Evolutionary conservation across 768 basidiomycete genomes (phyloP), one percentile per base, ranked within the genome.

Genomic region (Agaricus subrufescens): DNA sequence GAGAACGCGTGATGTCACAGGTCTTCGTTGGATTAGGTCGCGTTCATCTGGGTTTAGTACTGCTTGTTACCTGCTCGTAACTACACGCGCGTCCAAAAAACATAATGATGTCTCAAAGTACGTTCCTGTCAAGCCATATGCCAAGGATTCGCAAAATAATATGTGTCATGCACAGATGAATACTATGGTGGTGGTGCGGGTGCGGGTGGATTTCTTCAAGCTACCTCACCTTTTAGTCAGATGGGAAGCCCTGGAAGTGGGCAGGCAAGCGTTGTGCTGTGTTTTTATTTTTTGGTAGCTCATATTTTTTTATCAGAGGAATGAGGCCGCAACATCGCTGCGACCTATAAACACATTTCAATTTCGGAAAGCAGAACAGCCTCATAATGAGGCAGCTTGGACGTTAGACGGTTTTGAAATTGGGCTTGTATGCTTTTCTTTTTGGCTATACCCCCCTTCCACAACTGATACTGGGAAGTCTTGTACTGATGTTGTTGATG

Each of bases 351-450:
- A 88, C 3, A 79, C 89, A 62, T 78, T 82, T 50, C 94, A 96
- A 66, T 76, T 97, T 45, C 66, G 75, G 37, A 79, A 81, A 61
- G 89, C 94, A 1, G 77, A 73, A n/a, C 94, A 95, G 74, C 78
- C 86, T 4, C 91, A 96, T 66, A 77, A 87, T 1, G 95, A 98
- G 61, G 87, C 91, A 2, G 92, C 95, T 56, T 97, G 93, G 85
- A 77, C 77, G 57, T 75, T 98, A 34, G 94, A 94, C 56, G 88
- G 85, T 29, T 71, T 78, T 3, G 89, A 94, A 59, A 76, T 94
- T 56, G 89, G 89, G 47, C 91, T 92, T 69, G 95, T 91, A 60
- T 10, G 60, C 65, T 27, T 47, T 6, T 34, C 11, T 12, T 60
- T 3, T 50, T 27, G 7, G 48, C 42, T 49, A 25, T 38, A 43